A percentile compares a stretch with the other conserved stretches of the same genome.
Evolutionary conservation across 2,329 filamentous ascomycete species (phyloP).

Genomic region (Ophiobolus disseminans): DNA sequence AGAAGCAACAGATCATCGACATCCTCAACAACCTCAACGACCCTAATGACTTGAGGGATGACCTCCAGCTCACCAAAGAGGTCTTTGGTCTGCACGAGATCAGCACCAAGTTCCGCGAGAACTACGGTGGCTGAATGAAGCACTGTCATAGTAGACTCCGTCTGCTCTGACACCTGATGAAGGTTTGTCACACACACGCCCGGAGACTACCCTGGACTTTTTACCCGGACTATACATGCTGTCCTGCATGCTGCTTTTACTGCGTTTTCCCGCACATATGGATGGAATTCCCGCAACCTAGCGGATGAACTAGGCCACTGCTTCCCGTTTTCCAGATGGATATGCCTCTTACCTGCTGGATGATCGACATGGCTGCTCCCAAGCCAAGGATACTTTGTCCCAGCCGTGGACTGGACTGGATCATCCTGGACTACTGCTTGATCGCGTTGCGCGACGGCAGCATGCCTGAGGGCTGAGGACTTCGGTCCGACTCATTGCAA

Average conservation of each 20-base stretch:
- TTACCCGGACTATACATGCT: conserved; percentile 27
- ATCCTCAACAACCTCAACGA: conserved; percentile 39
- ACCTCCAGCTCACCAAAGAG: conserved; percentile 46
- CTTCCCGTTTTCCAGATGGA: conserved; percentile 28
- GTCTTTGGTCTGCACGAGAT: conserved; percentile 44
- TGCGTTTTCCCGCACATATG: conserved; percentile 28
- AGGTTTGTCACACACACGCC: conserved; percentile 43
- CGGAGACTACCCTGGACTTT: conserved; percentile 25
- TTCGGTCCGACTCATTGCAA: conserved; percentile 34
- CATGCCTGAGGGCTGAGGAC: conserved; percentile 26
- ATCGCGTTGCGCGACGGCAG: conserved; percentile 29
- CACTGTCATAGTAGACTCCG: conserved; percentile 19
- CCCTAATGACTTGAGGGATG: conserved; percentile 44
- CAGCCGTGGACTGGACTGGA: conserved; percentile 31
- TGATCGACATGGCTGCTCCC: conserved; percentile 17
- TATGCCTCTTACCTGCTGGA: conserved; percentile 26
- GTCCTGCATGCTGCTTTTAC: conserved; percentile 31
- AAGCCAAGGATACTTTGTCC: conserved; percentile 32
- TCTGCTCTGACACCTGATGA: conserved; percentile 26
- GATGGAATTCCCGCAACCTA: conserved; percentile 30
- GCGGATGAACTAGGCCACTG: conserved; percentile 28
- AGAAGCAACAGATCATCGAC: conserved; percentile 46
- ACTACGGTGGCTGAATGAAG: conserved; percentile 42
- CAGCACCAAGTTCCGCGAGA: conserved; percentile 42
- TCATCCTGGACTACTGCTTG: conserved; percentile 22